These are phyloP conservation scores for Nicotiana tabacum DNA, from an alignment of 257 asterid genomes.

Conservation along the genomic window DNA sequence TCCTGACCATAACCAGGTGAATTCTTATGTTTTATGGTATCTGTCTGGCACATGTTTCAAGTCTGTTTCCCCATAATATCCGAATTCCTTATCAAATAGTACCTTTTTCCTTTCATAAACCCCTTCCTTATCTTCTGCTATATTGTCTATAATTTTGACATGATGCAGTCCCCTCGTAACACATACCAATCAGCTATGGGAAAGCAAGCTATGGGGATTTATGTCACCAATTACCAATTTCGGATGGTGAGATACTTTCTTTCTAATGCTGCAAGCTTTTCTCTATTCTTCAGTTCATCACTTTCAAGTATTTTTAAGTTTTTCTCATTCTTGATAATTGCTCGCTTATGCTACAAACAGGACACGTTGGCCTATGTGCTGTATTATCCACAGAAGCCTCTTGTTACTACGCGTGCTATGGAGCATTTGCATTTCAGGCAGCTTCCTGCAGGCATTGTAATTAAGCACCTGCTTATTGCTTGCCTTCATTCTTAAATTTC, in stretches of 20 bases:
- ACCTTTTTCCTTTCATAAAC: constrained; percentile 16
- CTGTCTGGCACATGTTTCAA: neutral
- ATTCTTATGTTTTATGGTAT: neutral
- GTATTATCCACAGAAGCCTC: constrained; percentile 96
- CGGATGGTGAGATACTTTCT: constrained; percentile 59
- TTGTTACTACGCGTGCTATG: constrained; percentile 95
- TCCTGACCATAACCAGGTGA: constrained; percentile 98
- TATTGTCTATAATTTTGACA: neutral
- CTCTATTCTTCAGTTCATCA: neutral
- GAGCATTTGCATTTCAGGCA: constrained; percentile 97
- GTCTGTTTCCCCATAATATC: constrained; percentile 7
- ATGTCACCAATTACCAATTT: constrained; percentile 92
- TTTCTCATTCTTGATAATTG: neutral
- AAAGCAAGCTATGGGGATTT: constrained; percentile 97
- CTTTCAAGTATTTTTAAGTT: neutral
- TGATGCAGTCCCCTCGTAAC: constrained; percentile 87
- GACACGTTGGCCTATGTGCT: constrained; percentile 93
- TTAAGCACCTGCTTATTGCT: constrained; percentile 1
- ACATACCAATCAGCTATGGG: constrained; percentile 99
- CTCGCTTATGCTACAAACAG: constrained; percentile 25
- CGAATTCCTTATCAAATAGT: neutral
- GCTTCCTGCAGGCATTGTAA: constrained; percentile 83
- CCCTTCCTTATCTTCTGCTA: neutral
- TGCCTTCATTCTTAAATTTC: neutral
- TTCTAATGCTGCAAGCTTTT: neutral